Evolutionary conservation across 75 land plant genomes (phyloP).

Genomic region (Isoetes taiwanensis): DNA sequence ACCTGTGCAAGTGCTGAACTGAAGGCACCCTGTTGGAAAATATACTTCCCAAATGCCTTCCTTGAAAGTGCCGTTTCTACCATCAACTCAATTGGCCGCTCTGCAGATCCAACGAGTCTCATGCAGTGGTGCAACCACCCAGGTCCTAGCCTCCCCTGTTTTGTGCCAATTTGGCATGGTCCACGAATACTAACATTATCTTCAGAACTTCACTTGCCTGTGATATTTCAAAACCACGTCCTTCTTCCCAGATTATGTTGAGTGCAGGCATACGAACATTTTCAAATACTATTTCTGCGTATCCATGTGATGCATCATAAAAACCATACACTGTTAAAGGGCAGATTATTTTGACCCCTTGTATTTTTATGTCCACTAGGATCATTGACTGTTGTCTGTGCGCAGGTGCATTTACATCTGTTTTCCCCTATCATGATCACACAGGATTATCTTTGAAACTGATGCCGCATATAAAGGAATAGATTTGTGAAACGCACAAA

Average conservation of each 20-base stretch:
- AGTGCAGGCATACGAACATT: slow-evolving; percentile 63
- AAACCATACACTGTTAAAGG: slow-evolving; percentile 84
- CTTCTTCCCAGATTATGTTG: slow-evolving; percentile 81
- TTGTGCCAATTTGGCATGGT: too few species aligned
- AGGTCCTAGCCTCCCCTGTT: slow-evolving; percentile 99
- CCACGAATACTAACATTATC: too few species aligned
- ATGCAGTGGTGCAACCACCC: slow-evolving; percentile 96
- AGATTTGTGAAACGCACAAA: too few species aligned
- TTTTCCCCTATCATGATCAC: too few species aligned
- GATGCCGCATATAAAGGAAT: too few species aligned
- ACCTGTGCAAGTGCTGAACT: slow-evolving; percentile 78
- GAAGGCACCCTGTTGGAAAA: slow-evolving; percentile 88
- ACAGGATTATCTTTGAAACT: too few species aligned
- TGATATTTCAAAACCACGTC: slow-evolving; percentile 97
- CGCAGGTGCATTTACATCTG: slow-evolving; percentile 48
- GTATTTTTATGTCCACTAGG: slow-evolving; percentile 59
- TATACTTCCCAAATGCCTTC: slow-evolving; percentile 73
- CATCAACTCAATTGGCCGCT: slow-evolving; percentile 91
- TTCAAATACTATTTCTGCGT: slow-evolving; percentile 78
- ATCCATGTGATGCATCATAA: slow-evolving; percentile 99
- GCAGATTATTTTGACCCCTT: slow-evolving; percentile 62
- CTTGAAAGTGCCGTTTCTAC: slow-evolving; percentile 56
- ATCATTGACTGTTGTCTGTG: slow-evolving; percentile 99
- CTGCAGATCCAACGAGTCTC: slow-evolving; percentile 89
- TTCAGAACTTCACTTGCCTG: too few species aligned